phyloP scores from a whole-genome alignment of 306 rosid genomes.

The Pyrus pyrifolia region DNA sequence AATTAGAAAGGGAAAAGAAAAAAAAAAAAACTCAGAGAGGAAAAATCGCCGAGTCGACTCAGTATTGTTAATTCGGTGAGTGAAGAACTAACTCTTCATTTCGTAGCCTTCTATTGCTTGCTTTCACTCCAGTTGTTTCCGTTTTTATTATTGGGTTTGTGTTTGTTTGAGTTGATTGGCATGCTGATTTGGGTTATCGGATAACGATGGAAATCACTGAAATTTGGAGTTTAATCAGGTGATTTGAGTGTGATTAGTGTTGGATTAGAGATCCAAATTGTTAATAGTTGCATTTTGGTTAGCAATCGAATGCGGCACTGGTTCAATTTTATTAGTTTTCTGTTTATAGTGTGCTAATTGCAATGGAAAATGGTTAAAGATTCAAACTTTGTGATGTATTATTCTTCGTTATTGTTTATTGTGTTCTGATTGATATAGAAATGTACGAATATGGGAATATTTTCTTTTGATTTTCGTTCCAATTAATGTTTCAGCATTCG shows the following conservation, averaged over 20 bases:
- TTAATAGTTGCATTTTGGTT: neutral
- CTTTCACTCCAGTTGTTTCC: neutral
- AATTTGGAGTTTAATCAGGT: neutral
- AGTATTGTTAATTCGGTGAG: constrained; percentile 2
- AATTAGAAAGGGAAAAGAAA: neutral
- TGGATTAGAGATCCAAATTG: neutral
- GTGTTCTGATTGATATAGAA: neutral
- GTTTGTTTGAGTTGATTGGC: neutral
- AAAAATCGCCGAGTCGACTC: neutral
- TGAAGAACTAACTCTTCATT: neutral
- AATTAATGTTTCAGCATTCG: neutral
- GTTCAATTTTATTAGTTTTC: neutral
- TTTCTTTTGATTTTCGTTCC: neutral
- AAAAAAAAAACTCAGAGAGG: neutral
- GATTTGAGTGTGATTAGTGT: neutral
- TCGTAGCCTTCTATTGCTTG: neutral
- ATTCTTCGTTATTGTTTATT: neutral
- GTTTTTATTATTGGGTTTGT: too few species aligned
- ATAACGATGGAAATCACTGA: neutral
- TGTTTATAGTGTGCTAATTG: neutral
- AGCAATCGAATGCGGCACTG: neutral
- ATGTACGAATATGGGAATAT: neutral
- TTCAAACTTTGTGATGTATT: neutral
- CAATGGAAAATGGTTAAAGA: too few species aligned
- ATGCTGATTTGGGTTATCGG: neutral